These are phyloP conservation scores for Hygrophorus pudorinus DNA, from an alignment of 768 basidiomycete species.

Conservation along the genomic window DNA sequence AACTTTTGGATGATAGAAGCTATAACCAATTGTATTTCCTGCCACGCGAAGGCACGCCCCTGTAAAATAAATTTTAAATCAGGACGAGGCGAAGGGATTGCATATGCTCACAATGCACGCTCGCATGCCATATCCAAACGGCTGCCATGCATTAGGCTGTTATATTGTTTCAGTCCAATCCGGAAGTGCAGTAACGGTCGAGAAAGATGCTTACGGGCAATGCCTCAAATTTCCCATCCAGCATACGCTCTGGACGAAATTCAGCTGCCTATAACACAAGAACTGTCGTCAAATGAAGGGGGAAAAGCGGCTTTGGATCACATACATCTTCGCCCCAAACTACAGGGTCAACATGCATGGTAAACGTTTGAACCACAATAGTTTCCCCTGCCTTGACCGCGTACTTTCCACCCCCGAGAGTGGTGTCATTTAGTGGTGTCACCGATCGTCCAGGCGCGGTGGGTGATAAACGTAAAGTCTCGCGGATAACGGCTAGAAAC, in stretches of 20 bases:
- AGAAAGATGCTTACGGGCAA: constrained; percentile 19
- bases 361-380: constrained; percentile 19
- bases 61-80: background rate
- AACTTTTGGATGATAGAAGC: constrained; percentile 34
- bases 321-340: constrained; percentile 42
- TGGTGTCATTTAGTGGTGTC: constrained; percentile 25
- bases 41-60: constrained; percentile 34
- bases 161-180: background rate
- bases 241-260: constrained; percentile 39
- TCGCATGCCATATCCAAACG: constrained; percentile 17
- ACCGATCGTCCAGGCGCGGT: constrained; percentile 27
- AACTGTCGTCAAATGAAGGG: background rate
- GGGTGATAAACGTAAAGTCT: constrained; percentile 28
- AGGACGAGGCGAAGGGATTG: background rate
- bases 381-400: constrained; percentile 20
- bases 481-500: constrained; percentile 26
- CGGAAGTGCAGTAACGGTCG: background rate
- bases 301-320: background rate
- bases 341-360: constrained; percentile 29
- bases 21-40: constrained; percentile 34
- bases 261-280: constrained; percentile 24
- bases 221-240: constrained; percentile 38
- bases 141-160: constrained; percentile 34
- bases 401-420: constrained; percentile 31
- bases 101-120: constrained; percentile 18